Base-by-base conservation (phyloP, 148 eudicot species). In the Rhododendron griersonianum region DNA sequence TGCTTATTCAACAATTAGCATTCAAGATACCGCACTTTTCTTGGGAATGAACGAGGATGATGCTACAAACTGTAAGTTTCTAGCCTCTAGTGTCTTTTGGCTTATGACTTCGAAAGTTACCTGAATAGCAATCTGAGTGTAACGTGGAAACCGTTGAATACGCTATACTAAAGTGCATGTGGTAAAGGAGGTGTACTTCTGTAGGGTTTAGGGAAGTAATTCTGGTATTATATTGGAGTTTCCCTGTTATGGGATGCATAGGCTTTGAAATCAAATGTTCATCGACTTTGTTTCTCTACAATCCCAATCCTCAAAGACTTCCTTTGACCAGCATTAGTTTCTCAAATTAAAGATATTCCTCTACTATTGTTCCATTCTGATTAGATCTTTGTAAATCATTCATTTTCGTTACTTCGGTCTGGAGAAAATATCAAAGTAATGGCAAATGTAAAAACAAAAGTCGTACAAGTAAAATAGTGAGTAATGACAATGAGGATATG, bases 1-100 rank as follows among this genome's bases (percentile, higher is more conserved):
- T 87, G 98, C 98, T 85, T 95, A 96, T 92, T 95, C 98, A 35
- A 96, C 98, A 53, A 94, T 96, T 81, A 90, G 95, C 89, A 90
- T 92, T 86, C 93, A 93, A 88, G 96, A 96, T 86, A 87, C 98
- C 15, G 94, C 98, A 74, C 89, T 91, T 35, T 95, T 95, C 86
- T 86, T 95, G 86, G 99, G 99, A 79, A 95, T 92, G 96, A 95
- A 59, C 67, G 96, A 94, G 87, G 92, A 93, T 65, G 98, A 93
- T 83, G 96, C 92, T 30, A 88, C 93, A 65, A 92, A 89, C 83
- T 96, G 99, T 95, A 90, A 92, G 95, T 81, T 81, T 45, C 80
- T 77, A 35, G 73, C 25, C 84, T 75, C 39, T 73, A 73, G 57
- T 61, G 19, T 11, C 41, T 74, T 73, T 82, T 7, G 61, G 50